These are phyloP conservation scores for Penicillium odoratum DNA, from an alignment of 495 filamentous ascomycete genomes.

Conservation along the genomic window DNA sequence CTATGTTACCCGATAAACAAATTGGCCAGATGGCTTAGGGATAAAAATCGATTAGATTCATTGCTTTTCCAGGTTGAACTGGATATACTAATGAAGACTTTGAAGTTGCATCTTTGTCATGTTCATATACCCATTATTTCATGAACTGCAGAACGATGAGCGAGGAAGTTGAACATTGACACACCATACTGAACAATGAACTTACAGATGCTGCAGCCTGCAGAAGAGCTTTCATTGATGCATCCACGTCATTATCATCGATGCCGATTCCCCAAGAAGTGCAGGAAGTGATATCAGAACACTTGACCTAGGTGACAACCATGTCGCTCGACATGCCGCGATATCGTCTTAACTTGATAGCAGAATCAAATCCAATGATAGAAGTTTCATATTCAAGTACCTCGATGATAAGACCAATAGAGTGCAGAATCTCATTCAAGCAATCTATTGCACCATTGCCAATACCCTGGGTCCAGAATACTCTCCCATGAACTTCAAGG, in stretches of 20 bases:
- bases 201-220: not conserved
- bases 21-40: not conserved
- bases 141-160: not conserved
- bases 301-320: not conserved
- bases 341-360: not conserved
- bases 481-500: not conserved
- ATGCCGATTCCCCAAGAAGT: not conserved
- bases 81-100: not conserved
- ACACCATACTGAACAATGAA: not conserved
- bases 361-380: not conserved
- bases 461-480: not conserved
- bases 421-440: not conserved
- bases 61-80: not conserved
- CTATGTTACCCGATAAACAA: not conserved
- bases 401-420: not conserved
- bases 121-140: not conserved
- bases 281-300: not conserved
- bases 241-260: not conserved
- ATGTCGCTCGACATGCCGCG: not conserved
- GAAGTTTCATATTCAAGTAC: not conserved
- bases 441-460: not conserved
- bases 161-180: not conserved
- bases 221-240: not conserved
- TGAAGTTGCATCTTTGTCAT: not conserved
- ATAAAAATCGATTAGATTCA: not conserved